Base-by-base conservation (phyloP, 2,329 filamentous ascomycete genomes). In the Anthostomella pinea region DNA sequence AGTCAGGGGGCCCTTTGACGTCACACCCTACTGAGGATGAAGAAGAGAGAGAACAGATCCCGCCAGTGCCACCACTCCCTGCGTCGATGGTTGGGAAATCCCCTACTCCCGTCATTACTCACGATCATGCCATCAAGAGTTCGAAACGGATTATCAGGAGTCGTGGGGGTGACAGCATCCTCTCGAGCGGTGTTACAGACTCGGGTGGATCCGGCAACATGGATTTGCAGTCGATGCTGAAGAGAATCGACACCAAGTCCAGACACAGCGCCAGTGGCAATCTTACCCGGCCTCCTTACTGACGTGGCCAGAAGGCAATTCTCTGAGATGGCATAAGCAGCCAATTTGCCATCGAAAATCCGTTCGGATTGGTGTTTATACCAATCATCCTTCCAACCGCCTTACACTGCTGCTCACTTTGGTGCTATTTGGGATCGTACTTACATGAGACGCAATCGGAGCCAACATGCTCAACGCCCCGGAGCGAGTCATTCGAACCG, bases 41-140 rank as follows among this genome's bases (percentile, higher is more conserved):
- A 4, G 59, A 60, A 8, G 48, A 57, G 5, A 58, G 53, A 4
- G 63, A 68, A 6, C 52, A 55, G 0, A 72, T 79, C 6, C 76
- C 76, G 3, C 76, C 76, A 0, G 75, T 80, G 9, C 76, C 76
- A 5, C 74, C 74, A 1, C 56, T 80, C 44, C 76, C 75, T 13
- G 58, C 48, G 3, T 52, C 53, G 2, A 46, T 58, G 15, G 35
- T 45, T 8, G 56, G 52, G 10, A 53, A 46, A 33, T 44, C 48
- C 11, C 39, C 43, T 22, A 40, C 49, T 14, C 41, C 40, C 10
- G 43, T 46, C 19, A 37, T 30, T n/a, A 57, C 58, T 8, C 64
- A 64, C 29, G 64, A 70, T 18, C 51, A 66, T 25, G 56, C 56
- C 3, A 10, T 29, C 8, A 68, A 59, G 47, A 31, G 43, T 14